phyloP scores from a whole-genome alignment of 495 filamentous ascomycete genomes.

The Penicillium paxilli region DNA sequence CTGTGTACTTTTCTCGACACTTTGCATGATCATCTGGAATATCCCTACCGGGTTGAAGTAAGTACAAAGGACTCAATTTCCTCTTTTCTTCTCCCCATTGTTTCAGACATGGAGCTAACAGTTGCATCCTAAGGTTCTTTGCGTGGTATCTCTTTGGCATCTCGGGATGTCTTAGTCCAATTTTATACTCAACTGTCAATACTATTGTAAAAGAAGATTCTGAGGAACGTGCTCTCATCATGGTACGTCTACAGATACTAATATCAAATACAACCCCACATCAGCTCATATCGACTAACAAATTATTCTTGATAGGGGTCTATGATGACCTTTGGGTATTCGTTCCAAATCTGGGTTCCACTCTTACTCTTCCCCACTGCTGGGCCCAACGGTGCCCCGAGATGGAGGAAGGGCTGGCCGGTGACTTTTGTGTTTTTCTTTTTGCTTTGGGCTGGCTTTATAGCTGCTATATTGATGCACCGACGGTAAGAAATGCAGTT shows the following conservation, averaged over 20 bases:
- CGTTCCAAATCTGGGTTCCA: constrained; percentile 49
- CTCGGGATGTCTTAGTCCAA: constrained; percentile 42
- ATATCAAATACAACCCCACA: no score
- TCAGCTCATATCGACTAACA: constrained; percentile 5
- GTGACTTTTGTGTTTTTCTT: constrained; percentile 40
- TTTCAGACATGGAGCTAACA: not conserved
- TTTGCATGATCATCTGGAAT: constrained; percentile 48
- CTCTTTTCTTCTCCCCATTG: no score
- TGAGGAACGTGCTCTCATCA: constrained; percentile 47
- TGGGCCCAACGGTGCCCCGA: constrained; percentile 41
- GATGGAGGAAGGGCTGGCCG: constrained; percentile 48
- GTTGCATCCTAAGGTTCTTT: constrained; percentile 31
- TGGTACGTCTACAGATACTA: constrained; percentile 28
- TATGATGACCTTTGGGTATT: constrained; percentile 53
- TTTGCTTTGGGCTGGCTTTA: constrained; percentile 43
- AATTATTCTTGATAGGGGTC: constrained; percentile 33
- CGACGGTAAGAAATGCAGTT: constrained; percentile 26
- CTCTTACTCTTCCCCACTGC: constrained; percentile 44
- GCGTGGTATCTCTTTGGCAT: constrained; percentile 48
- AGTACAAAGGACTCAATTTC: not conserved
- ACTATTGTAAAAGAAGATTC: constrained; percentile 46
- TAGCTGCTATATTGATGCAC: constrained; percentile 34
- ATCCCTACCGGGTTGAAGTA: constrained; percentile 45
- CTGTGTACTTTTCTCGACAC: constrained; percentile 36
- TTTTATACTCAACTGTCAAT: constrained; percentile 49